Evolutionary conservation across 352 stramenopile genomes (phyloP), one percentile per base, ranked within the genome.

Genomic region (Globisporangium mamillatum): DNA sequence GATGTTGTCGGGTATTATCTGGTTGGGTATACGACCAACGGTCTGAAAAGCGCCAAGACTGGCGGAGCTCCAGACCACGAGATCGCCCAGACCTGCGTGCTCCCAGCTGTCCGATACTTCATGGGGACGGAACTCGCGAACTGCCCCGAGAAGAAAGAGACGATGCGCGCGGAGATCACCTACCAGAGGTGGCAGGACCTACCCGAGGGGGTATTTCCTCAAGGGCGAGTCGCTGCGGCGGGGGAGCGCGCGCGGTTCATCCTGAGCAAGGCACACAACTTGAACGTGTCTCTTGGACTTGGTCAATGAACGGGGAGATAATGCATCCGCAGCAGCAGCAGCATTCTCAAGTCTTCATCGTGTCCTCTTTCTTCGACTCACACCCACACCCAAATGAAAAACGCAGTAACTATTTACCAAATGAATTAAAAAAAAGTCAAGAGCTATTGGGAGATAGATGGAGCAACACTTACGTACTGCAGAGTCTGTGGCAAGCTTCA

Each of bases 161-260:
- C 66, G 59, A 94, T 93, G 87, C 63, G 80, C 6, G 84, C 76
- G 2, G 74, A 79, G 25, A 88, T 96, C 32, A 67, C 64, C 9
- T 92, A 90, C 62, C 53, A 67, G n/a, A 75, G 74, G 38, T 96
- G 89, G 89, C 82, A 90, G 36, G 73, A 91, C 20, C 68, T 96
- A 29, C 89, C 89, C 18, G 69, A 84, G 62, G 68, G 53, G 0
- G 70, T 94, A 32, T 94, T 94, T 63, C 76, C 81, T 7, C 70
- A 81, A 24, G 84, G 87, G 0, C 79, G 82, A 46, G 70, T 68
- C n/a, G 76, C 78, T 22, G 88, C 84, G 2, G 77, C 88, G 12
- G 87, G 86, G 1, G 82, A 96, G 52, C 89, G 89, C 29, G 89
- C 89, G 25, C 76, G 84, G 41, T 92, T 85, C 76, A 93, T 94